Evolutionary conservation across 768 basidiomycete species (phyloP).

Genomic region (Cantharellus anzutake): DNA sequence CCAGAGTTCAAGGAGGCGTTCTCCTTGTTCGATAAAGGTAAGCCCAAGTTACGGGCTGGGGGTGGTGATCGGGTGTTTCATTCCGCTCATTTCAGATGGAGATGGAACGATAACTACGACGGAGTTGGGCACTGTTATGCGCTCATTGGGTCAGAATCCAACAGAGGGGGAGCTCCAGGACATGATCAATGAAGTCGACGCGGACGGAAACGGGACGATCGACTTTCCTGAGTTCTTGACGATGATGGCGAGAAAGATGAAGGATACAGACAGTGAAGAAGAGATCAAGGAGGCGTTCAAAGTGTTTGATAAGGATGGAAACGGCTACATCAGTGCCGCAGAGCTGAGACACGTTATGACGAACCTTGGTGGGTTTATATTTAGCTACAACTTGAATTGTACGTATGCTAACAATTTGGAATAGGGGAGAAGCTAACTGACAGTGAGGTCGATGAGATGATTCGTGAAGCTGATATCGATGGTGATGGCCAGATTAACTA

Average conservation of each 20-base stretch:
- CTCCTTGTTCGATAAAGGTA: constrained; percentile 92
- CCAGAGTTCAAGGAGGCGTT: constrained; percentile 98
- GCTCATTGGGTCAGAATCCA: constrained; percentile 81
- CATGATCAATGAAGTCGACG: constrained; percentile 92
- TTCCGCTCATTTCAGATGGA: constrained; percentile 34
- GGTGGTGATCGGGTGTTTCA: too few species aligned
- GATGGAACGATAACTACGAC: constrained; percentile 85
- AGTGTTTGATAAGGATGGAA: constrained; percentile 92
- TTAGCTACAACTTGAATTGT: background rate
- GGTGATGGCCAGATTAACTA: constrained; percentile 91
- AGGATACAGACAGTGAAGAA: constrained; percentile 81
- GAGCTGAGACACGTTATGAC: constrained; percentile 88
- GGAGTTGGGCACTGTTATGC: constrained; percentile 88
- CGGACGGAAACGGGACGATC: constrained; percentile 74
- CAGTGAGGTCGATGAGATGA: constrained; percentile 87
- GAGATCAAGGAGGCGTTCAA: constrained; percentile 95
- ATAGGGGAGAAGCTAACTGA: constrained; percentile 76
- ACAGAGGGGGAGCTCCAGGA: constrained; percentile 83
- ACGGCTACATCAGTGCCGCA: constrained; percentile 70
- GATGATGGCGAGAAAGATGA: constrained; percentile 79
- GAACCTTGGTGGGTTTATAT: constrained; percentile 44
- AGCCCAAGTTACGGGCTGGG: constrained; percentile 11
- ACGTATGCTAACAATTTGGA: constrained; percentile 1
- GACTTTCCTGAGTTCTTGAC: constrained; percentile 73
- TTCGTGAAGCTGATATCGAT: constrained; percentile 86